Base-by-base conservation (phyloP, 768 basidiomycete species). In the Gyrodon lividus region DNA sequence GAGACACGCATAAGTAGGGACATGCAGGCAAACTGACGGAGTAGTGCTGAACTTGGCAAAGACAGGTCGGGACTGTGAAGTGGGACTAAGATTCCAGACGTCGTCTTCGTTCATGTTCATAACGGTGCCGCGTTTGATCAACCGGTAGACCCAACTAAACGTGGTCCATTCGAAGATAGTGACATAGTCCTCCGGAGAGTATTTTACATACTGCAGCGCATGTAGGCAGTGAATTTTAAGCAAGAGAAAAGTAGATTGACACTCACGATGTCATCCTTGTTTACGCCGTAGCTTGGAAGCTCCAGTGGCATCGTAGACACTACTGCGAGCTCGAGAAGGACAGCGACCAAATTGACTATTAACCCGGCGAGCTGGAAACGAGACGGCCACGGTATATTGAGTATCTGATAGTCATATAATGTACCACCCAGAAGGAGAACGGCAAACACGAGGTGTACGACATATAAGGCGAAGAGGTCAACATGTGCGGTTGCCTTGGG, bases 61-160 rank as follows among this genome's bases (percentile, higher is more conserved):
- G 9, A 91, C 66, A 0, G 87, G 80, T 1, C 81, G 78, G 1
- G 87, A 84, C 57, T 83, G 84, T 56, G 83, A 69, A 0, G 80
- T 84, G 1, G 86, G 83, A 56, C 86, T 88, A 20, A 92, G 73
- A 42, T 73, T 53, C 85, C 86, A 89, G 1, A 92, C 80, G 49
- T 91, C 87, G 1, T 75, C 70, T 61, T 92, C 88, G 42, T 82
- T 77, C 42, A 92, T 72, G 1, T 84, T 88, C 4, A 72, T 73
- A 48, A 52, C 54, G 8, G 72, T 73, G 14, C 80, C 79, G 2
- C 74, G 75, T 59, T 70, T 66, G 38, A 90, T 73, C 4, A 89
- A 74, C 2, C 86, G 87, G 40, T 80, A 76, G 26, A 90, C 73
- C 87, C 89, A 92, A 31, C 61, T 70, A 58, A 89, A 90, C 1